phyloP scores from a whole-genome alignment of 495 filamentous ascomycete species.

The Podospora conica region DNA sequence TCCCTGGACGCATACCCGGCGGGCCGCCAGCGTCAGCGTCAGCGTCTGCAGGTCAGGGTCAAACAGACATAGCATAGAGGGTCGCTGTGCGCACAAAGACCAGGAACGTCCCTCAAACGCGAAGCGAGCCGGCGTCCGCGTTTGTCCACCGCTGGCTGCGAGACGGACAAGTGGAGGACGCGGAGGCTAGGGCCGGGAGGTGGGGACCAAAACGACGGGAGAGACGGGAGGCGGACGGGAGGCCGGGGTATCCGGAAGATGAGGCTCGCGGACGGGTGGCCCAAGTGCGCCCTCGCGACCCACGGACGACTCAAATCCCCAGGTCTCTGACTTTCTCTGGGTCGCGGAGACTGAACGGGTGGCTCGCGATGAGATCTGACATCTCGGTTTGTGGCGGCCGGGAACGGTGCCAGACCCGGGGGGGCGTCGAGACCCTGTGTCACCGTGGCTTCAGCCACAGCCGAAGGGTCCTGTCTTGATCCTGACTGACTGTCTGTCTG shows the following conservation, averaged over 20 bases:
- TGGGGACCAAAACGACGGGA: constrained; percentile 1
- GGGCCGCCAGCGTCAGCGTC: constrained; percentile 16
- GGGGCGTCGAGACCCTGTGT: neutral
- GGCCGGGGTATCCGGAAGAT: neutral
- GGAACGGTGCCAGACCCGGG: neutral
- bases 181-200: neutral
- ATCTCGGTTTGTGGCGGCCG: constrained; percentile 2
- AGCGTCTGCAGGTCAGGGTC: constrained; percentile 23
- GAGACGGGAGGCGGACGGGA: neutral
- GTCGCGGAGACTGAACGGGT: constrained; percentile 14
- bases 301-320: constrained; percentile 1
- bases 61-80: constrained; percentile 25
- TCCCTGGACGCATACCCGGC: constrained; percentile 14
- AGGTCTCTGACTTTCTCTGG: neutral
- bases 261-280: neutral
- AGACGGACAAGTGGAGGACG: neutral
- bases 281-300: constrained; percentile 3
- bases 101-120: constrained; percentile 15
- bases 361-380: constrained; percentile 18
- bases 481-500: neutral
- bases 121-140: constrained; percentile 11
- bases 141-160: constrained; percentile 5
- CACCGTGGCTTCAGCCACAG: neutral
- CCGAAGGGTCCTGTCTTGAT: constrained; percentile 1
- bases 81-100: constrained; percentile 8